Conservation (phyloP, 345 rosid genomes). For the Litchi chinensis region DNA sequence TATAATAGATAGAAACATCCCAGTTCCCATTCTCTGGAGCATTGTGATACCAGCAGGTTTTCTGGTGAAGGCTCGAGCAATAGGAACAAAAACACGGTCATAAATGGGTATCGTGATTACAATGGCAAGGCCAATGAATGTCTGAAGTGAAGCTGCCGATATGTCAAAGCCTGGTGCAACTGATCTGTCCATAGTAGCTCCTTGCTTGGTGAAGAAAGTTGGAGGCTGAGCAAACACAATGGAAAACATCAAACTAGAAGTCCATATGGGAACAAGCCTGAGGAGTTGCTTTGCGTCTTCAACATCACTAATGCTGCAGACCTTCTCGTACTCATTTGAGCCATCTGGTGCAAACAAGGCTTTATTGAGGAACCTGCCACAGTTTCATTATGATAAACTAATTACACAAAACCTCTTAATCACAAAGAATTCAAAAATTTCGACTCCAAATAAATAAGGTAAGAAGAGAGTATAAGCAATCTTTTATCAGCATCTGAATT, state of each 20-base stretch:
- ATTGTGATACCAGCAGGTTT: conserved; percentile 56
- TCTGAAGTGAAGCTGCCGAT: conserved; percentile 59
- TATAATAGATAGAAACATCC: conserved; percentile 49
- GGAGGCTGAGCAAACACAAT: conserved; percentile 53
- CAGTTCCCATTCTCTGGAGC: conserved; percentile 71
- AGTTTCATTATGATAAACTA: background rate
- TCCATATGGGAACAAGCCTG: conserved; percentile 63
- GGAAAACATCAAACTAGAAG: conserved; percentile 48
- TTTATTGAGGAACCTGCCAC: conserved; percentile 51
- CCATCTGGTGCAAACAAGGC: conserved; percentile 47
- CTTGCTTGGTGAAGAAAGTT: conserved; percentile 71
- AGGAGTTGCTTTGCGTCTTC: conserved; percentile 63
- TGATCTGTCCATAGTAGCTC: conserved; percentile 61
- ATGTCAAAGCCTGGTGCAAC: conserved; percentile 34
- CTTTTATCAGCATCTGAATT: no score
- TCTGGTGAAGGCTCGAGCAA: conserved; percentile 41
- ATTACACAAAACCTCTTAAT: no score
- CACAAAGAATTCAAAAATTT: background rate
- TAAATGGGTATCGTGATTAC: conserved; percentile 50
- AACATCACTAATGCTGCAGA: conserved; percentile 45
- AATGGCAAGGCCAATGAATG: conserved; percentile 42
- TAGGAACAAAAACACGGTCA: conserved; percentile 53
- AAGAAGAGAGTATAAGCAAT: background rate
- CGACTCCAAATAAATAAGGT: background rate
- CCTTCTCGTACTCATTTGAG: conserved; percentile 25